Base-by-base conservation (phyloP, 2,329 filamentous ascomycete genomes). In the Penicillium brevicompactum region DNA sequence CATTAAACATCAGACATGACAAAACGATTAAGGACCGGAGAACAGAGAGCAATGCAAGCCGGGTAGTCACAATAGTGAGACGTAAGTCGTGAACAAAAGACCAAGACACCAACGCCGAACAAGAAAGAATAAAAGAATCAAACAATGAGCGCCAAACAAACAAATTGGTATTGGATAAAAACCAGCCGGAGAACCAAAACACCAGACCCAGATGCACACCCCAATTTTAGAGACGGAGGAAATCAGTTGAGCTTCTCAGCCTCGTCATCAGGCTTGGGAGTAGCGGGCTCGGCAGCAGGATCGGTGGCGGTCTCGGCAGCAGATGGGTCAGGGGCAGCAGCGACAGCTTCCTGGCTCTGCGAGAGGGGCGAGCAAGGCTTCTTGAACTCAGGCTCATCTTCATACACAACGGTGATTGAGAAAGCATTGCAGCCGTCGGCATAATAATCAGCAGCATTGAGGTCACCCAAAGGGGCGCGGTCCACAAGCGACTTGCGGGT, bases 371-470 rank as follows among this genome's bases (percentile, higher is more conserved):
- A 31, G 7, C 50, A 22, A 5, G 34, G n/a, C 46, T 64, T 67
- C 51, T 62, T 66, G 41, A 60, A 55, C 31, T 48, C 49, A 1
- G 55, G 18, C 6, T 84, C 83, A 37, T 88, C 85, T 7, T 77
- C 85, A n/a, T 83, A 80, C 1, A 90, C 74, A 13, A 89, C 73
- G 45, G 89, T 76, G 31, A 87, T 79, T 0, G 83, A 85, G 1
- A 80, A 78, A 58, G 83, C 83, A 67, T 89, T 84, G 58, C 84
- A 88, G 4, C 84, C 88, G 14, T 84, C 80, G 3, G 84, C 81
- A 64, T 88, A 90, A 67, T 85, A 91, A 46, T 90, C 86, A 18
- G 83, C 78, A 2, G 84, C 82, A 51, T 86, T 82, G 66, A 92
- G 83, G 67, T 90, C 87, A 8, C 83, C 83, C 1, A 92, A 77